Evolutionary conservation across 2,329 filamentous ascomycete genomes (phyloP).

Genomic region (Aspergillus neoniger): DNA sequence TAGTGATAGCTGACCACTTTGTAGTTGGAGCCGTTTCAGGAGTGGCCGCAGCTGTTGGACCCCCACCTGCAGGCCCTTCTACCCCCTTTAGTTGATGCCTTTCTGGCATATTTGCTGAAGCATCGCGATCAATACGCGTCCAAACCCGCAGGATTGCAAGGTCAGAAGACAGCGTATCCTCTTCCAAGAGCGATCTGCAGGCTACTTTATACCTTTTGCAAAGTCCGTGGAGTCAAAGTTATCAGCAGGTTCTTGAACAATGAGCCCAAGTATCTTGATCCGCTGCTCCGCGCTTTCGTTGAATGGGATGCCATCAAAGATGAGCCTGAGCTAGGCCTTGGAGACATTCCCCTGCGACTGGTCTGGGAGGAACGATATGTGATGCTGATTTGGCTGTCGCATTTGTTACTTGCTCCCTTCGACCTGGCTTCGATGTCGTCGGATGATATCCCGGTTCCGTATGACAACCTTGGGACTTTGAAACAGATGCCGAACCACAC

Average conservation of each 20-base stretch:
- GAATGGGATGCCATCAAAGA: slow-evolving; percentile 45
- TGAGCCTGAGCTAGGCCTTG: slow-evolving; percentile 17
- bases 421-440: slow-evolving; percentile 82
- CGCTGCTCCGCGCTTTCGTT: slow-evolving; percentile 75
- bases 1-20: slow-evolving; percentile 3
- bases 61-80: slow-evolving; percentile 76
- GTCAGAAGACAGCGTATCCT: slow-evolving; percentile 46
- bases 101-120: slow-evolving; percentile 64
- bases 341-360: slow-evolving; percentile 46
- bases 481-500: slow-evolving; percentile 58
- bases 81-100: slow-evolving; percentile 72
- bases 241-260: slow-evolving; percentile 88
- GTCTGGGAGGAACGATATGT: slow-evolving; percentile 89
- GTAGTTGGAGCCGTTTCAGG: slow-evolving; percentile 84
- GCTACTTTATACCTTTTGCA: slow-evolving; percentile 87
- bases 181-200: slow-evolving; percentile 72
- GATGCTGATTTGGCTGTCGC: slow-evolving; percentile 82
- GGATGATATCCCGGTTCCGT: slow-evolving; percentile 38
- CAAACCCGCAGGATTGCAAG: slow-evolving; percentile 34
- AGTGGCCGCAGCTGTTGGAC: slow-evolving; percentile 91
- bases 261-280: slow-evolving; percentile 81
- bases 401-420: slow-evolving; percentile 83
- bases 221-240: slow-evolving; percentile 90
- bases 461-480: slow-evolving; percentile 33
- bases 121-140: slow-evolving; percentile 46